phyloP scores from a whole-genome alignment of 305 asterid species.

The Salvia sclarea region DNA sequence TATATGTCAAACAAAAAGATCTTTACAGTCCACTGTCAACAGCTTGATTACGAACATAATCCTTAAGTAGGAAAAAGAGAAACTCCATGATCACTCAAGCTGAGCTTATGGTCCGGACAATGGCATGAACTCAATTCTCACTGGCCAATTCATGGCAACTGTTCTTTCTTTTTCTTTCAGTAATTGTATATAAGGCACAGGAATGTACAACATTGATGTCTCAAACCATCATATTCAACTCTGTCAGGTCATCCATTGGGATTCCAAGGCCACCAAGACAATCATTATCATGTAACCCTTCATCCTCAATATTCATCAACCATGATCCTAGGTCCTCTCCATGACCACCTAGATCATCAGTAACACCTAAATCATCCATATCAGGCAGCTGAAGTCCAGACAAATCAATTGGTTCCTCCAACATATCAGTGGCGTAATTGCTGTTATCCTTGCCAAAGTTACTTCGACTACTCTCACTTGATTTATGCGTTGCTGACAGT shows the following conservation, averaged over 20 bases:
- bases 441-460: conserved; percentile 47
- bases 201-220: conserved; percentile 57
- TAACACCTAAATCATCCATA: conserved; percentile 71
- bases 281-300: conserved; percentile 74
- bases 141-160: conserved; percentile 45
- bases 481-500: conserved; percentile 45
- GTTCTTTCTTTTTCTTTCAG: conserved; percentile 35
- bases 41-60: conserved; percentile 50
- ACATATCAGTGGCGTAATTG: conserved; percentile 48
- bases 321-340: conserved; percentile 91
- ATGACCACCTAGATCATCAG: conserved; percentile 71
- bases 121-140: conserved; percentile 48
- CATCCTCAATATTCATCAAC: conserved; percentile 89
- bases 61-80: conserved; percentile 40
- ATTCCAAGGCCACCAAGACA: conserved; percentile 81
- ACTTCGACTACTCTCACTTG: conserved; percentile 53
- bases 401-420: conserved; percentile 91
- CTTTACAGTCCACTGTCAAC: conserved; percentile 70
- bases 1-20: conserved; percentile 61
- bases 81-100: conserved; percentile 52
- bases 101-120: conserved; percentile 43
- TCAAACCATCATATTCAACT: conserved; percentile 87
- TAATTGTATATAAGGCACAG: conserved; percentile 54
- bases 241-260: conserved; percentile 93
- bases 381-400: conserved; percentile 86